These are phyloP conservation scores for Chlamydomonas sphaeroides DNA, from an alignment of 139 green algal genomes.

Conservation along the genomic window DNA sequence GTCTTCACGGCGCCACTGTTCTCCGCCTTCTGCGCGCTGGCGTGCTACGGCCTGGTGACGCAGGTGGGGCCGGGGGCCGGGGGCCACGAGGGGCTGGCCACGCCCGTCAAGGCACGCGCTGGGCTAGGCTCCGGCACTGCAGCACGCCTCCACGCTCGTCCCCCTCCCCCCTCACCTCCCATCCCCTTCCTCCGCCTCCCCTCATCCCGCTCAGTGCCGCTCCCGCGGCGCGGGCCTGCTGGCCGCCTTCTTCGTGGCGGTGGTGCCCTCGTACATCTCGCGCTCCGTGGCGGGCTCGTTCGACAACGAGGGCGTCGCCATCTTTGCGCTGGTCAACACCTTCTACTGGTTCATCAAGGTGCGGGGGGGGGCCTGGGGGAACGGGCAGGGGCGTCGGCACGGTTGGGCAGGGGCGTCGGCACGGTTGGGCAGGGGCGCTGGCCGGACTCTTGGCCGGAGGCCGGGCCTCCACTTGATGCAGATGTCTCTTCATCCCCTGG, in stretches of 20 bases:
- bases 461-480: too few relatives aligned
- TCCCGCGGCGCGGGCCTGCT: constrained; percentile 81
- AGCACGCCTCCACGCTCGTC: too few relatives aligned
- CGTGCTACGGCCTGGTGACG: constrained; percentile 88
- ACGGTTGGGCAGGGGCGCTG: background rate
- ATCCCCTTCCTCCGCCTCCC: background rate
- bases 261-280: constrained; percentile 93
- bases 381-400: background rate
- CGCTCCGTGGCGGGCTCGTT: constrained; percentile 88
- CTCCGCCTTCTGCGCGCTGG: constrained; percentile 84
- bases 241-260: constrained; percentile 86
- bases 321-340: constrained; percentile 90
- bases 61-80: constrained; percentile 53
- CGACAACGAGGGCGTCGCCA: constrained; percentile 94
- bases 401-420: background rate
- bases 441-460: too few relatives aligned
- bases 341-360: constrained; percentile 94
- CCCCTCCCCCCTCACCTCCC: too few relatives aligned
- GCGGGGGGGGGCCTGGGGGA: background rate
- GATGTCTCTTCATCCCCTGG: too few relatives aligned
- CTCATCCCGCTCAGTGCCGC: background rate
- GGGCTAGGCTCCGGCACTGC: too few relatives aligned
- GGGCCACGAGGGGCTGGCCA: too few relatives aligned
- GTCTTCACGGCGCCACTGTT: constrained; percentile 97
- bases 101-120: too few relatives aligned